Conservation (phyloP, 352 stramenopile genomes). For the Globisporangium apiculatum region DNA sequence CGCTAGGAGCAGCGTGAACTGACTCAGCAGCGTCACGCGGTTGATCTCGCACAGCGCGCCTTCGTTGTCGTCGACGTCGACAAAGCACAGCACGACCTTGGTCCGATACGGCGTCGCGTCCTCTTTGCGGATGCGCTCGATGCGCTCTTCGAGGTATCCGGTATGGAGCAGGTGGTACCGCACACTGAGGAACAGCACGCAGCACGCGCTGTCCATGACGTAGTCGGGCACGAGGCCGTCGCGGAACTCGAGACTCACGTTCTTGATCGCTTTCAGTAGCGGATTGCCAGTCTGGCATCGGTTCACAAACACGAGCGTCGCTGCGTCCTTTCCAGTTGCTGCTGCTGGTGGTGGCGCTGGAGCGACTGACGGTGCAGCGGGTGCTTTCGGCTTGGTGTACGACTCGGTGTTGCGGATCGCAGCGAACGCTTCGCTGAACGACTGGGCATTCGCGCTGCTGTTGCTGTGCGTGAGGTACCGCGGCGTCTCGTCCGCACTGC, state of each 20-base stretch:
- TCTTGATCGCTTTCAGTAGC: constrained; percentile 89
- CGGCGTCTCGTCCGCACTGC: constrained; percentile 8
- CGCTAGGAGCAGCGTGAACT: constrained; percentile 91
- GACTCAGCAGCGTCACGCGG: constrained; percentile 83
- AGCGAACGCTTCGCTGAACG: constrained; percentile 55
- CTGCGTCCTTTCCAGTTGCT: constrained; percentile 21
- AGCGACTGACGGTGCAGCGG: neutral
- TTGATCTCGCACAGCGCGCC: constrained; percentile 91
- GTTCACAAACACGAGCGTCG: constrained; percentile 62
- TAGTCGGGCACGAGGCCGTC: constrained; percentile 93
- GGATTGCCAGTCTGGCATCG: constrained; percentile 91
- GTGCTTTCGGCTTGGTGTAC: constrained; percentile 26
- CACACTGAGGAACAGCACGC: constrained; percentile 89
- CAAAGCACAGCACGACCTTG: constrained; percentile 91
- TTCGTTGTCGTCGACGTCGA: constrained; percentile 95
- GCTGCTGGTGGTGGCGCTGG: neutral
- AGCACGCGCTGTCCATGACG: constrained; percentile 86
- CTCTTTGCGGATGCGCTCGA: constrained; percentile 84
- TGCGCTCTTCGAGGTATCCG: constrained; percentile 88
- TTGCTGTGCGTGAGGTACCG: constrained; percentile 32
- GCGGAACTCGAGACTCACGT: constrained; percentile 90
- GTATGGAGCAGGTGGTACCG: constrained; percentile 86
- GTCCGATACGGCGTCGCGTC: constrained; percentile 72
- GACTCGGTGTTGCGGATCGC: constrained; percentile 47
- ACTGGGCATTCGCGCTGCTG: constrained; percentile 14